These are phyloP conservation scores for Termitomyces sp. DNA, from an alignment of 768 basidiomycete species.

Conservation along the genomic window DNA sequence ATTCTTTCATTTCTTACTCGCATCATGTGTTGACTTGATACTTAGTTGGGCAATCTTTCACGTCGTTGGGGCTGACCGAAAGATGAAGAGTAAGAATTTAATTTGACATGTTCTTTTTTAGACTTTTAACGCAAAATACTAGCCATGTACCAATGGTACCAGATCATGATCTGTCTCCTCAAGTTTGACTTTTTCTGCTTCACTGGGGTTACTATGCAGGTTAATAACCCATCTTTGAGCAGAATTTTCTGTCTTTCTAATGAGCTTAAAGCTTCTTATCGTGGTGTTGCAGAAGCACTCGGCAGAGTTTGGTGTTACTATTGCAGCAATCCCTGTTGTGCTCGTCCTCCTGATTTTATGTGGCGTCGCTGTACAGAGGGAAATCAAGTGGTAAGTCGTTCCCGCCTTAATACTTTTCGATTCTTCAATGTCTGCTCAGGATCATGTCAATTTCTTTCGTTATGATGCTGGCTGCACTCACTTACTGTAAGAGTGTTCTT, in stretches of 20 bases:
- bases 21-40: conserved; percentile 5
- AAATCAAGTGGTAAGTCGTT: conserved; percentile 63
- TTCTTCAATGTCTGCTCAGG: conserved; percentile 26
- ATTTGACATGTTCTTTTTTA: neutral
- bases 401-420: neutral
- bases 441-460: conserved; percentile 67
- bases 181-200: conserved; percentile 92
- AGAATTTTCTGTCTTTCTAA: neutral
- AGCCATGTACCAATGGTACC: conserved; percentile 89
- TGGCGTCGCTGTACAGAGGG: conserved; percentile 67
- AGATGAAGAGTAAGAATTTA: conserved; percentile 64
- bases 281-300: conserved; percentile 59
- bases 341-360: conserved; percentile 59
- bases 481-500: conserved; percentile 57
- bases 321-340: conserved; percentile 79
- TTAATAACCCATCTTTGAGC: conserved; percentile 12
- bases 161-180: conserved; percentile 81
- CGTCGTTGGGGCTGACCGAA: conserved; percentile 80
- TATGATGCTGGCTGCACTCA: conserved; percentile 72
- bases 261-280: conserved; percentile 61
- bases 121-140: conserved; percentile 2
- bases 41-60: conserved; percentile 87
- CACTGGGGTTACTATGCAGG: conserved; percentile 86
- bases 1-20: conserved; percentile 4
- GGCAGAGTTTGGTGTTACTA: conserved; percentile 77